A percentile compares a stretch with the other conserved stretches of the same genome.
These are phyloP conservation scores for Pyrus hybrid DNA, from an alignment of 331 rosid genomes.

Conservation along the genomic window DNA sequence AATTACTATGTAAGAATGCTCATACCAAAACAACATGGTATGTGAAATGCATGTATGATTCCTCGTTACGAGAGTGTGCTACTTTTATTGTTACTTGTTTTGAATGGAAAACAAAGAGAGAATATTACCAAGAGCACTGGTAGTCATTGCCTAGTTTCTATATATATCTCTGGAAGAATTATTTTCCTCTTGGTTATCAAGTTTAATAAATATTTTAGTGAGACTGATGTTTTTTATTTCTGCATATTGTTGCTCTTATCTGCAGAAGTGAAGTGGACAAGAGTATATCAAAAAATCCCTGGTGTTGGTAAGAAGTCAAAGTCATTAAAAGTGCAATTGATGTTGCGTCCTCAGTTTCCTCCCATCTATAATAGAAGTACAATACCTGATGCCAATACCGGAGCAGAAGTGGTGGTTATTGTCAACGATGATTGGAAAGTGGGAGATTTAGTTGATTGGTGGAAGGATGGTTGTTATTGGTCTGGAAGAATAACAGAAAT, in stretches of 20 bases:
- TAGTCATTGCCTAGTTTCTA: neutral
- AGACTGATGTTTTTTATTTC: neutral
- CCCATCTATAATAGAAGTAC: constrained; percentile 35
- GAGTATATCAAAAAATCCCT: constrained; percentile 39
- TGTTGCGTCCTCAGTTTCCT: constrained; percentile 78
- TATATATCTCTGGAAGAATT: neutral
- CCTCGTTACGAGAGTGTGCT: too few relatives aligned
- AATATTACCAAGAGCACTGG: neutral
- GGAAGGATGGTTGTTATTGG: constrained; percentile 67
- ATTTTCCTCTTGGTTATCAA: neutral
- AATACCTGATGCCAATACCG: constrained; percentile 30
- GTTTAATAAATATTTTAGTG: neutral
- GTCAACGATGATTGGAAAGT: constrained; percentile 47
- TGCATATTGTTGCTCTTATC: constrained; percentile 1
- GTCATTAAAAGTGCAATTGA: constrained; percentile 26
- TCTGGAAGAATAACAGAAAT: constrained; percentile 47
- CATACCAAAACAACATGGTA: too few relatives aligned
- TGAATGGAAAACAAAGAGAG: neutral
- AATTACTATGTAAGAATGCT: too few relatives aligned
- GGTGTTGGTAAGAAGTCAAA: constrained; percentile 6
- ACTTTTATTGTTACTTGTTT: too few relatives aligned
- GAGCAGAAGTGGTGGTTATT: constrained; percentile 37
- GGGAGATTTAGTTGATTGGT: constrained; percentile 91
- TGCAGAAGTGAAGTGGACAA: constrained; percentile 46
- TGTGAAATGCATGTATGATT: too few relatives aligned